Evolutionary conservation across 2,329 filamentous ascomycete genomes (phyloP).

Genomic region (Fusarium sp.): DNA sequence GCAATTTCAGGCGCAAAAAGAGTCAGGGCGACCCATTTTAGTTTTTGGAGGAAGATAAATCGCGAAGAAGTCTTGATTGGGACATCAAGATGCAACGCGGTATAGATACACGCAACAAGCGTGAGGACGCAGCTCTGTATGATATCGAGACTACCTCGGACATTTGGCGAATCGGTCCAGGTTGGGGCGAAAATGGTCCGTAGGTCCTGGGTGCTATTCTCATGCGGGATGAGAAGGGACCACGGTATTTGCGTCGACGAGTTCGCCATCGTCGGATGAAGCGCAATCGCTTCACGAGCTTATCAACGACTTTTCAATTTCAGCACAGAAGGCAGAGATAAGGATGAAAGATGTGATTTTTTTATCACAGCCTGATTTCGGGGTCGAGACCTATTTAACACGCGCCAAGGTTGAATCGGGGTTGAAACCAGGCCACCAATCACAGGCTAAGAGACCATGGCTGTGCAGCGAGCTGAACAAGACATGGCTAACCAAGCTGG

Average conservation of each 20-base stretch:
- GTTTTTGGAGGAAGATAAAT: constrained; percentile 27
- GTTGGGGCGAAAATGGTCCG: not conserved
- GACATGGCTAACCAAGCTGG: not conserved
- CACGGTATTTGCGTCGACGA: not conserved
- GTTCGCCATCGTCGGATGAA: not conserved
- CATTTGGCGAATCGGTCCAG: not conserved
- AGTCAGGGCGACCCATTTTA: constrained; percentile 46
- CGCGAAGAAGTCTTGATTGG: constrained; percentile 27
- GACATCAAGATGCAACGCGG: constrained; percentile 54
- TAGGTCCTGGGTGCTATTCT: not conserved
- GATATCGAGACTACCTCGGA: constrained; percentile 28
- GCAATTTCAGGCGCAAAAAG: constrained; percentile 50
- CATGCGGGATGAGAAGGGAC: not conserved
- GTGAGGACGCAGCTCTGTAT: constrained; percentile 51
- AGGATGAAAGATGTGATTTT: not conserved
- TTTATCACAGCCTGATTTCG: not conserved
- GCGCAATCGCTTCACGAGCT: not conserved
- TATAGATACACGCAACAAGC: constrained; percentile 51
- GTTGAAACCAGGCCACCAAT: not conserved
- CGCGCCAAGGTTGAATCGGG: not conserved
- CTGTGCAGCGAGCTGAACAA: not conserved
- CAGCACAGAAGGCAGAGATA: not conserved
- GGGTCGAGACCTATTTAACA: not conserved
- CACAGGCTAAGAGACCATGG: not conserved
- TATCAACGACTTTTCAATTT: not conserved